Base-by-base conservation (phyloP, 768 basidiomycete genomes). In the Panaeolus papilionaceus region DNA sequence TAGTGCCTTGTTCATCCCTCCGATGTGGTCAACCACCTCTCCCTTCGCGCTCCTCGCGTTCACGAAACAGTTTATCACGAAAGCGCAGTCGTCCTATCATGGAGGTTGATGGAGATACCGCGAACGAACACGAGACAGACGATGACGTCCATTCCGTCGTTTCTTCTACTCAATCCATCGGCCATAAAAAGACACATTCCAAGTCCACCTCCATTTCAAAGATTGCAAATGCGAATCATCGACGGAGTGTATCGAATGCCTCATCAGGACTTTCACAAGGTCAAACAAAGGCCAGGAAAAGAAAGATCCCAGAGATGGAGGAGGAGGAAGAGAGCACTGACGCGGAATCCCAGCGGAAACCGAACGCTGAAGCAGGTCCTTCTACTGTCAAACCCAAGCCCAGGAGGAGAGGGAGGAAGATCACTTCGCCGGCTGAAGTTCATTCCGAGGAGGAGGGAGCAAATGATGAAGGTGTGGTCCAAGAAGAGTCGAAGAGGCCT, bases 1-100 rank as follows among this genome's bases (percentile, higher is more conserved):
- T 94, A 65, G 77, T 77, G 1, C 85, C 90, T 0, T 94, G 93
- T 73, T 76, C 82, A 26, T 75, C 77, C 3, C 72, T 86, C 11
- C 83, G 87, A 37, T 94, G 92, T 70, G 85, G 81, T 66, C 83
- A 84, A 38, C 81, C 80, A 9, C 75, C 73, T 0, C 72, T 75
- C 8, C 73, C 77, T 9, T 68, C 67, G 3, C 72, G 70, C 62
- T 63, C 72, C 23, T 38, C 74, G 47, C 71, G 70, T 73, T 64
- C 73, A 69, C 14, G 54, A 58, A 28, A 6, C 16, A 58, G 28
- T 16, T 12, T 58, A 16, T 69, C 74, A 33, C 73, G 76, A 28
- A 80, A 80, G 67, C 76, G 79, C 23, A 72, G 72, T 8, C 74
- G 79, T 23, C 40, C 68, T 11, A 49, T 61, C 23, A 64, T 71